Base-by-base conservation (phyloP, 208 protist species). In the Wallacemonas rigidus region DNA sequence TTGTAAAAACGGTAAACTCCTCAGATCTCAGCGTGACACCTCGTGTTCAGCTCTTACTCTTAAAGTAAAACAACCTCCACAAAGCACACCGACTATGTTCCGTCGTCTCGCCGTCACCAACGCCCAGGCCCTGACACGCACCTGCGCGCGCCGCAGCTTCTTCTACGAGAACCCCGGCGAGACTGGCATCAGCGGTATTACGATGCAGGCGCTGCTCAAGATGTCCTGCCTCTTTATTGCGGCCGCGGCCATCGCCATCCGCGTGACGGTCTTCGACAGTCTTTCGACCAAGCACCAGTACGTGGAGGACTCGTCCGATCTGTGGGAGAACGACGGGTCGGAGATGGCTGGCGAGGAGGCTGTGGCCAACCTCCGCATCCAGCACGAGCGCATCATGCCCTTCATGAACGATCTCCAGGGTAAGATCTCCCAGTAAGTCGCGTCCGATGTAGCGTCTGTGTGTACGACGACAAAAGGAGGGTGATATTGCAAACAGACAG, bases 341-440 rank as follows among this genome's bases (percentile, higher is more conserved):
- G 79, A 86, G 51, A 90, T 95, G 83, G 81, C 91, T 73, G 88
- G 88, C 41, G 91, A 93, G 70, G 91, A 95, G 79, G 91, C 91
- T 3, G 81, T 89, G 35, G 91, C 91, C 51, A 94, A 95, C 80
- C 81, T 93, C 41, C 81, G 82, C 65, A 92, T 95, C 74, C 88
- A 95, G 80, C 87, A 89, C 67, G 91, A 93, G 79, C 88, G 91
- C 73, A 95, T 95, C 64, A 93, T 93, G 91, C 91, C 91, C 4
- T 95, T 95, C 69, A 93, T 95, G 87, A 87, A 93, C 72, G 87
- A 92, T 54, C 87, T 93, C 70, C 80, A 89, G 75, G 81, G 89
- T 50, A 93, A 90, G 79, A 72, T 90, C 58, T 81, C 83, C 44
- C 84, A 81, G 36, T 77, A 84, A 44, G 73, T 26, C 26, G 26